Conservation (phyloP, 768 basidiomycete genomes). For the Kwoniella botswanensis region DNA sequence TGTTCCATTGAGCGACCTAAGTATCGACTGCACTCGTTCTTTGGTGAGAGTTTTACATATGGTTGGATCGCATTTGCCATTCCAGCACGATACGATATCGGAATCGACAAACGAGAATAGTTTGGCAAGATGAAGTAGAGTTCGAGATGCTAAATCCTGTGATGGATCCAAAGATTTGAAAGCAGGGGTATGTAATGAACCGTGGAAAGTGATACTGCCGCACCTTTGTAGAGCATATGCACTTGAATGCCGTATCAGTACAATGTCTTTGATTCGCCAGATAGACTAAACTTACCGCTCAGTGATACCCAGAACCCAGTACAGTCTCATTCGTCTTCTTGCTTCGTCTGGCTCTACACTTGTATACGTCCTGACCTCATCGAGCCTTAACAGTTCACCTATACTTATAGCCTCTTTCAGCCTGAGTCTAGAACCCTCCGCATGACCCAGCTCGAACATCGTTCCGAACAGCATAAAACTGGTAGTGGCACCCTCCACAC, state of each 20-base stretch:
- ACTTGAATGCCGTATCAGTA: conserved; percentile 13
- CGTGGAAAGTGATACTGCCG: conserved; percentile 20
- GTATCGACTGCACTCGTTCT: conserved; percentile 9
- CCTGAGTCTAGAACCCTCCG: conserved; percentile 35
- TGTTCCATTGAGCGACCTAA: conserved; percentile 21
- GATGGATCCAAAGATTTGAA: conserved; percentile 8
- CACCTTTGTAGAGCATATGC: conserved; percentile 47
- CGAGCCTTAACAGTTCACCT: conserved; percentile 37
- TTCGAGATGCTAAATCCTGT: conserved; percentile 23
- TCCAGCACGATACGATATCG: conserved; percentile 46
- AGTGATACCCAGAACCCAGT: conserved; percentile 45
- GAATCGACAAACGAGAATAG: conserved; percentile 44
- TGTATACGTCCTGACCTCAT: conserved; percentile 21
- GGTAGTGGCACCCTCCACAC: conserved; percentile 31
- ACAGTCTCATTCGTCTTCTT: conserved; percentile 35
- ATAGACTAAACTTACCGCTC: conserved; percentile 35
- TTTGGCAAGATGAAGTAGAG: conserved; percentile 36
- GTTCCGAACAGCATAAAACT: conserved; percentile 48
- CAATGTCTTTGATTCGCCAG: not conserved
- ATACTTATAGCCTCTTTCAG: conserved; percentile 41
- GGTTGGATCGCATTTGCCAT: conserved; percentile 30
- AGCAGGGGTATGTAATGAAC: not conserved
- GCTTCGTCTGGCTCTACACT: conserved; percentile 28
- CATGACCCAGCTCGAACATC: conserved; percentile 43
- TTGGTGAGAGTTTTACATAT: conserved; percentile 26